phyloP scores from a whole-genome alignment of 2,329 filamentous ascomycete genomes.

The Nemania serpens region DNA sequence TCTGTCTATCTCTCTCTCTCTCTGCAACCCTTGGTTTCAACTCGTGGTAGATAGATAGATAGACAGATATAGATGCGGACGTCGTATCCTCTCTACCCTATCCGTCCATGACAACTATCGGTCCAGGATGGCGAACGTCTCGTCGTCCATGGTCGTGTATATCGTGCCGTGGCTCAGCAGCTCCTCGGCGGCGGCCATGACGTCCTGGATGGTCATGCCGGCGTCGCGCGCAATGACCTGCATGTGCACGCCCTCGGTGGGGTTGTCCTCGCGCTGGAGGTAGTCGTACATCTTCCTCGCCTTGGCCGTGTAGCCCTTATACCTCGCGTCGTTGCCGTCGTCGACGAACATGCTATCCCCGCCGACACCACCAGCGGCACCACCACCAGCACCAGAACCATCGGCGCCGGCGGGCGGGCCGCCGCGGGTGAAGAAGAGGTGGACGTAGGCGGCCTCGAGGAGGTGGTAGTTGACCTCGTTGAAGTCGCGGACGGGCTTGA shows the following conservation, averaged over 20 bases:
- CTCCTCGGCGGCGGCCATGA: conserved; percentile 80
- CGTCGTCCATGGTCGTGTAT: conserved; percentile 90
- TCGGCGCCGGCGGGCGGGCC: conserved; percentile 47
- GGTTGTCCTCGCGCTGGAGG: conserved; percentile 69
- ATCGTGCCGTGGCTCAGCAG: conserved; percentile 74
- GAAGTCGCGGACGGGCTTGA: conserved; percentile 79
- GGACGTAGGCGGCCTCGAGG: conserved; percentile 86
- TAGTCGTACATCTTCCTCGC: conserved; percentile 75
- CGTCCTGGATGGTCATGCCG: conserved; percentile 69
- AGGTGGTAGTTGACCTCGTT: conserved; percentile 95
- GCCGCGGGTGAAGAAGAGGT: conserved; percentile 81
- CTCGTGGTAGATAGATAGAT: background rate
- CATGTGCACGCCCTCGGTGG: conserved; percentile 82
- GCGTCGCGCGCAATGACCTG: conserved; percentile 73
- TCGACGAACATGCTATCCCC: conserved; percentile 63
- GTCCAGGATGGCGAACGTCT: conserved; percentile 87
- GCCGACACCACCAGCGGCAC: conserved; percentile 44
- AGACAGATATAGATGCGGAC: background rate
- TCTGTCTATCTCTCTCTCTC: background rate
- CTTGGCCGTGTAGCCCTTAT: conserved; percentile 54
- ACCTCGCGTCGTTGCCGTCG: conserved; percentile 46
- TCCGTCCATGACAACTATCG: conserved; percentile 37
- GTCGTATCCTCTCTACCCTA: background rate
- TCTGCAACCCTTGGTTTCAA: background rate
- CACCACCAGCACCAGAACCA: conserved; percentile 39